phyloP scores from a whole-genome alignment of 1,284 basidiomycete species.

The Tilletia setariae region DNA sequence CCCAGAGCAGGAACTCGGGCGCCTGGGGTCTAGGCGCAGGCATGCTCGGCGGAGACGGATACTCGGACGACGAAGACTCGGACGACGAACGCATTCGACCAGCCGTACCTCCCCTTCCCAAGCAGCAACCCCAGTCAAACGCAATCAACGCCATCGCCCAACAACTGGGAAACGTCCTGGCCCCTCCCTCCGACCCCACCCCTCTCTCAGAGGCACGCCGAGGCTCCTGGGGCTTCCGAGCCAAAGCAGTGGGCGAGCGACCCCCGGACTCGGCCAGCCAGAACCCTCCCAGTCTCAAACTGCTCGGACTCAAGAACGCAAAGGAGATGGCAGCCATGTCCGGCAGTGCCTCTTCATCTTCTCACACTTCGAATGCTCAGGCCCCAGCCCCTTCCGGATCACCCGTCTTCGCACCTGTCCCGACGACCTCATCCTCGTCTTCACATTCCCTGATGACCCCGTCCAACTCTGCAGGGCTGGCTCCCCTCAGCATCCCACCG shows the following conservation, averaged over 20 bases:
- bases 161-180: neutral
- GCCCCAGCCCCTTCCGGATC: neutral
- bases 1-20: conserved; percentile 25
- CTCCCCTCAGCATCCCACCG: too few species aligned
- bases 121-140: neutral
- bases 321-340: conserved; percentile 20
- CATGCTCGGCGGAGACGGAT: conserved; percentile 34
- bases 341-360: neutral
- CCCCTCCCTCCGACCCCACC: neutral
- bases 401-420: neutral
- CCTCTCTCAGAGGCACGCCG: conserved; percentile 9
- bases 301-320: conserved; percentile 42
- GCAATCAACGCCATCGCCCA: neutral
- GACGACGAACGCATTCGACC: conserved; percentile 28
- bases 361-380: neutral
- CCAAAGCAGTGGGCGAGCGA: conserved; percentile 42
- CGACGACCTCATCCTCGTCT: neutral
- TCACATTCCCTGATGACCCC: too few species aligned
- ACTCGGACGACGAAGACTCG: conserved; percentile 26
- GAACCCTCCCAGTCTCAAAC: conserved; percentile 45
- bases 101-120: neutral
- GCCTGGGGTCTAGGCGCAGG: conserved; percentile 37
- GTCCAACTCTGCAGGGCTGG: too few species aligned
- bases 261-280: conserved; percentile 46
- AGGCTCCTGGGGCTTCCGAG: conserved; percentile 40